These are phyloP conservation scores for Plenodomus tracheiphilus DNA, from an alignment of 2,329 filamentous ascomycete species.

Conservation along the genomic window DNA sequence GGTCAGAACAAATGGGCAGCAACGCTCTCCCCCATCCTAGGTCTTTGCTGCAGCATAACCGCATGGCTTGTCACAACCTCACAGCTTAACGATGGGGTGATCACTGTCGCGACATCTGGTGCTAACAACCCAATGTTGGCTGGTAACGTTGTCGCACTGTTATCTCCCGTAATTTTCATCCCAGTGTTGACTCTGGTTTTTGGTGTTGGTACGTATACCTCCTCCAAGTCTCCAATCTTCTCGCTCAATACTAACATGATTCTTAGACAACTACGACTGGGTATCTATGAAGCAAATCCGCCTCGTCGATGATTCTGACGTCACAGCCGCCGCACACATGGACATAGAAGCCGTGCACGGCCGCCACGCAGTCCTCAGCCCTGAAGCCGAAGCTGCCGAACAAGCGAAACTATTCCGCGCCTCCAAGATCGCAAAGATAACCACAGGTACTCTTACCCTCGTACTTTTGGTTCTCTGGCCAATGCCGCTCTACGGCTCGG, in stretches of 20 bases:
- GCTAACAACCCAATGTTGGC: constrained; percentile 80
- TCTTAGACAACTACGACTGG: constrained; percentile 76
- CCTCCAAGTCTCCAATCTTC: not conserved
- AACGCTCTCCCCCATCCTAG: constrained; percentile 67
- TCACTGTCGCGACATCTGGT: constrained; percentile 55
- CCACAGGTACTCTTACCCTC: constrained; percentile 67
- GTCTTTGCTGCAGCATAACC: constrained; percentile 68
- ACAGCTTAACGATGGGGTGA: constrained; percentile 39
- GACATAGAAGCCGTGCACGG: constrained; percentile 63
- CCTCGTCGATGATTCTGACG: constrained; percentile 74
- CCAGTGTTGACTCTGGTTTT: constrained; percentile 73
- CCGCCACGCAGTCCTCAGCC: constrained; percentile 30
- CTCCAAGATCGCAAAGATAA: constrained; percentile 56
- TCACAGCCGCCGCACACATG: constrained; percentile 63
- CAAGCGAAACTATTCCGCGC: constrained; percentile 49
- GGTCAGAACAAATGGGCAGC: constrained; percentile 78
- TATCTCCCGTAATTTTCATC: constrained; percentile 74
- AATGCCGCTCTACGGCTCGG: constrained; percentile 83
- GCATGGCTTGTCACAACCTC: constrained; percentile 43
- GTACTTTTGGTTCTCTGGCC: constrained; percentile 82
- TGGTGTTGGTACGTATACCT: constrained; percentile 42
- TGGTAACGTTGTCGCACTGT: constrained; percentile 79
- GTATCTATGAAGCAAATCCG: constrained; percentile 78
- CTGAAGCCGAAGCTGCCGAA: constrained; percentile 43
- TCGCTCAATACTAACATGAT: constrained; percentile 63